Evolutionary conservation across 352 stramenopile species (phyloP).

Genomic region (Phytophthora lateralis): DNA sequence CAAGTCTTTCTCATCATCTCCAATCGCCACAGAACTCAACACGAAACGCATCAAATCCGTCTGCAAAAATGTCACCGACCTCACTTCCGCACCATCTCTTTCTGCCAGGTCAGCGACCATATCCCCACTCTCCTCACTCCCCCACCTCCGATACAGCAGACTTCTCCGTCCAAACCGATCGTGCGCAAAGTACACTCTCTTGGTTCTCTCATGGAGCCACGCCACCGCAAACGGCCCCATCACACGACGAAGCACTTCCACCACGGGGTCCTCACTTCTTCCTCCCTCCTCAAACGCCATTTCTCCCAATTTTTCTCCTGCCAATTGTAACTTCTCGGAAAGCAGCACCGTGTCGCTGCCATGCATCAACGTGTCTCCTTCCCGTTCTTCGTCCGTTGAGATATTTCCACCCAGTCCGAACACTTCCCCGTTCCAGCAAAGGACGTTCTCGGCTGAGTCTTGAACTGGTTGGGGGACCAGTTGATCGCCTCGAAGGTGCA

Average conservation of each 20-base stretch:
- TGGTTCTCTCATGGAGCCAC: slow-evolving; percentile 58
- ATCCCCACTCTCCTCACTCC: slow-evolving; percentile 10
- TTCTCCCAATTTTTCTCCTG: slow-evolving; percentile 19
- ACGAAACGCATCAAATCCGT: slow-evolving; percentile 38
- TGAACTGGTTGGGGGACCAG: slow-evolving; percentile 84
- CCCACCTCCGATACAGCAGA: slow-evolving; percentile 68
- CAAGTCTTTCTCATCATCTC: slow-evolving; percentile 13
- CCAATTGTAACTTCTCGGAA: slow-evolving; percentile 43
- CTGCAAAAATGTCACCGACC: slow-evolving; percentile 8
- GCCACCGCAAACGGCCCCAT: slow-evolving; percentile 89
- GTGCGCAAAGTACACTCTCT: slow-evolving; percentile 90
- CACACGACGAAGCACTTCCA: slow-evolving; percentile 50
- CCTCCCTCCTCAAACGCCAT: slow-evolving; percentile 1
- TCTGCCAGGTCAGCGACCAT: slow-evolving; percentile 31
- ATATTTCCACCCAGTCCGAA: slow-evolving; percentile 48
- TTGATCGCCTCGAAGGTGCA: slow-evolving; percentile 87
- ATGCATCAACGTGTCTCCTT: slow-evolving; percentile 16
- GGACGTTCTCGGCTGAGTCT: slow-evolving; percentile 63
- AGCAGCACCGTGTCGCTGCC: slow-evolving; percentile 58
- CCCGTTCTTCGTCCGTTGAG: slow-evolving; percentile 11
- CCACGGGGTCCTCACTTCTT: slow-evolving; percentile 25
- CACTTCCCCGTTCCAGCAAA: slow-evolving; percentile 95
- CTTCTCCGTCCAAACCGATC: slow-evolving; percentile 92
- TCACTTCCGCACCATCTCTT: slow-evolving; percentile 2
- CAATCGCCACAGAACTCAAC: slow-evolving; percentile 57